A percentile compares a stretch with the other conserved stretches of the same genome.
Evolutionary conservation across 495 filamentous ascomycete species (phyloP).

Genomic region (Penicillium longicatenatum): DNA sequence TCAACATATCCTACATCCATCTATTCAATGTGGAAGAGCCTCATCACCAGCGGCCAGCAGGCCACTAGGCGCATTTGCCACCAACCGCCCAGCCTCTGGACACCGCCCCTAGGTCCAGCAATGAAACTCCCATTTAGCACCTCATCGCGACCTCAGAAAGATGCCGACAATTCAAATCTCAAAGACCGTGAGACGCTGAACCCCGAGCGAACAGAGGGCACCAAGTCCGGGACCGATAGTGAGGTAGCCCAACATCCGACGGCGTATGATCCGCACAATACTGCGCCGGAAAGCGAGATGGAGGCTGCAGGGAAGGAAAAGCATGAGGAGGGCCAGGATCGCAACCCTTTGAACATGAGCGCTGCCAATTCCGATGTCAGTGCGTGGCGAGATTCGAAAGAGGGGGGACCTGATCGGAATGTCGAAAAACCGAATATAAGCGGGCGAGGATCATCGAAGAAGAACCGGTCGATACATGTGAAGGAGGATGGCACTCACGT

Average conservation of each 20-base stretch:
- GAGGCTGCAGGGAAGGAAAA: constrained; percentile 40
- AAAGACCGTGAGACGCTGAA: constrained; percentile 58
- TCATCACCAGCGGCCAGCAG: constrained; percentile 27
- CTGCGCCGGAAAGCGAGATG: constrained; percentile 57
- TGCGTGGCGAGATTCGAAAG: constrained; percentile 42
- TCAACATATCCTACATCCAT: neutral
- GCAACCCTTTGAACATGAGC: constrained; percentile 59
- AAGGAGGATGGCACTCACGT: constrained; percentile 36
- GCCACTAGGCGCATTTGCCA: constrained; percentile 11
- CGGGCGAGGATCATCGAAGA: constrained; percentile 48
- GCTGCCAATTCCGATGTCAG: constrained; percentile 63
- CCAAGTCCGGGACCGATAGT: constrained; percentile 59
- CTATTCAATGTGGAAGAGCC: constrained; percentile 30
- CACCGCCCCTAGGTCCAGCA: neutral
- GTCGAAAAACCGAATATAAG: constrained; percentile 44
- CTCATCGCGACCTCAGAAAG: constrained; percentile 20
- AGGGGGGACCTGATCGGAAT: constrained; percentile 51
- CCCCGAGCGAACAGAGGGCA: constrained; percentile 56
- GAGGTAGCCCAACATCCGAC: constrained; percentile 49
- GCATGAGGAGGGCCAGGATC: constrained; percentile 25
- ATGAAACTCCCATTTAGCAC: constrained; percentile 14
- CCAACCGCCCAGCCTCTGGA: neutral
- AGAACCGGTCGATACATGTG: constrained; percentile 41
- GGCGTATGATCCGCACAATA: constrained; percentile 62
- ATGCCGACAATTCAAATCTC: constrained; percentile 30